A percentile compares a stretch with the other conserved stretches of the same genome.
phyloP scores from a whole-genome alignment of 441 rosid species.

The Corymbia citriodora region DNA sequence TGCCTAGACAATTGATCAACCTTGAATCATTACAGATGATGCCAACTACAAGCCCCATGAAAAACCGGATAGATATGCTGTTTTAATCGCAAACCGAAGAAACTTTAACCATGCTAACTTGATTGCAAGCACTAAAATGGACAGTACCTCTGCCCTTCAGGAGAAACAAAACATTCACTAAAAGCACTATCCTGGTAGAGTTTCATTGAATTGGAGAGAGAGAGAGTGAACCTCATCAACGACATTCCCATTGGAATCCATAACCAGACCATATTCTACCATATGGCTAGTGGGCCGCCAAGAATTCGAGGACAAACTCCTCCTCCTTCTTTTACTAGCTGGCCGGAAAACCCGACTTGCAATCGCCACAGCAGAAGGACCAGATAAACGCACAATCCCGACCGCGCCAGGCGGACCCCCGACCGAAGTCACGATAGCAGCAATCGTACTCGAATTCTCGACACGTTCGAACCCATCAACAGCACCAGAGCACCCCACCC shows the following conservation, averaged over 20 bases:
- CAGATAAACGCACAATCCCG: constrained; percentile 75
- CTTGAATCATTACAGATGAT: neutral
- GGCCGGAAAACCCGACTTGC: constrained; percentile 57
- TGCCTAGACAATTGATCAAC: neutral
- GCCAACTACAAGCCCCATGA: neutral
- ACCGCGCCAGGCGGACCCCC: constrained; percentile 89
- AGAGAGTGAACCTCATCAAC: constrained; percentile 59
- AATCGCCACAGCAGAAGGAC: constrained; percentile 63
- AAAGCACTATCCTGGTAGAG: neutral
- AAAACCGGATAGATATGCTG: neutral
- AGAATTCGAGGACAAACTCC: constrained; percentile 1
- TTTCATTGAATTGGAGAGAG: neutral
- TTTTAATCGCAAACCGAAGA: neutral
- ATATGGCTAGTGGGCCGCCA: constrained; percentile 80
- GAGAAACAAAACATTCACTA: neutral
- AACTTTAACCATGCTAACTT: neutral
- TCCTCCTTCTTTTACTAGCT: constrained; percentile 29
- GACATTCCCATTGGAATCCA: constrained; percentile 52
- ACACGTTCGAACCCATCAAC: constrained; percentile 7
- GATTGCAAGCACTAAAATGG: neutral
- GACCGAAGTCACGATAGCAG: constrained; percentile 75
- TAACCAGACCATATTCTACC: constrained; percentile 78
- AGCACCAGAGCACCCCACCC: constrained; percentile 23
- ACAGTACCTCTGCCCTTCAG: neutral
- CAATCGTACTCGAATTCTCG: constrained; percentile 49